A percentile compares a stretch with the other conserved stretches of the same genome.
Evolutionary conservation across 139 green algal species (phyloP).

Genomic region (Prasinococcaceae sp.): DNA sequence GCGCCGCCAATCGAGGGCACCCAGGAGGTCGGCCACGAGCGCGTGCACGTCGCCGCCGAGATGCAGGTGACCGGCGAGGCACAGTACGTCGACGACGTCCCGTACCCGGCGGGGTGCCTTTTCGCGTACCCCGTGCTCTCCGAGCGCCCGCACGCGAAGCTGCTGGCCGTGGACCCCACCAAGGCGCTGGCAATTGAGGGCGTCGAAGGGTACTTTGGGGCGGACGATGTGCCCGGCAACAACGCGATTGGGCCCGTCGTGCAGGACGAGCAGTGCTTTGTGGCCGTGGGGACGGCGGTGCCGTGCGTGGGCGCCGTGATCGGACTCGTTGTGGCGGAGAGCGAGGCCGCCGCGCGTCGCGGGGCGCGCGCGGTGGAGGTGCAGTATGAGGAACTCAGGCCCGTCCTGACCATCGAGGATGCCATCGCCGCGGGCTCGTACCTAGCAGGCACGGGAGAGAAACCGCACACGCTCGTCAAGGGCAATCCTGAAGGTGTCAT

Average conservation of each 20-base stretch:
- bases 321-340: constrained; percentile 72
- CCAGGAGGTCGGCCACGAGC: constrained; percentile 53
- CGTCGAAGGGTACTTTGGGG: constrained; percentile 53
- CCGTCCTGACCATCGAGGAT: constrained; percentile 75
- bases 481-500: neutral
- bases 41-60: constrained; percentile 72
- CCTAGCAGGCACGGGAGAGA: constrained; percentile 13
- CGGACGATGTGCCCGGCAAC: constrained; percentile 56
- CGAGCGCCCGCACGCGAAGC: constrained; percentile 55
- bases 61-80: constrained; percentile 81
- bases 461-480: neutral
- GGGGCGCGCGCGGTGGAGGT: constrained; percentile 60
- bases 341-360: constrained; percentile 39
- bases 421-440: constrained; percentile 48
- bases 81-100: constrained; percentile 78
- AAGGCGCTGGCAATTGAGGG: constrained; percentile 39
- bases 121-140: constrained; percentile 64
- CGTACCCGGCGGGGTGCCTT: constrained; percentile 41
- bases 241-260: constrained; percentile 74
- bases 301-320: constrained; percentile 27
- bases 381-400: constrained; percentile 70
- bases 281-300: constrained; percentile 7
- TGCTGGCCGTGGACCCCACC: constrained; percentile 47
- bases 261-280: constrained; percentile 84
- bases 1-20: constrained; percentile 19